Conservation (phyloP, 2,329 filamentous ascomycete genomes). For the Chrysoporthe deuterocubensis region DNA sequence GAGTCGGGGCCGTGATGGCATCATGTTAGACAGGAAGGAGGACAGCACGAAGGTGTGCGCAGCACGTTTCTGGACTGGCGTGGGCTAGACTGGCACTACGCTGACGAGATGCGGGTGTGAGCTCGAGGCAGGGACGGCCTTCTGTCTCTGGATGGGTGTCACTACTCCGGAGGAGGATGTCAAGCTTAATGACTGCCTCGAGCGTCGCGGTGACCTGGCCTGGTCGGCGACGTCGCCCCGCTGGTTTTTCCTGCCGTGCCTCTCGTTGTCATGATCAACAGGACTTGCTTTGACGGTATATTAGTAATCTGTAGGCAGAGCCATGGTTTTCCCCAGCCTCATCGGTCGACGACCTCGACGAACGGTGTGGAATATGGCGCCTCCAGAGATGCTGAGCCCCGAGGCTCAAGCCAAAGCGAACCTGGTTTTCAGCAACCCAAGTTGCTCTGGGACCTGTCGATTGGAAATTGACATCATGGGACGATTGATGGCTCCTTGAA, state of each 20-base stretch:
- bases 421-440: constrained; percentile 61
- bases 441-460: constrained; percentile 91
- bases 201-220: not conserved
- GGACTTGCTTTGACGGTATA: not conserved
- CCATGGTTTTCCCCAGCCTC: constrained; percentile 90
- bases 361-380: constrained; percentile 89
- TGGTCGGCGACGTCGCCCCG: not conserved
- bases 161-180: not conserved
- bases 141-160: not conserved
- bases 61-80: not conserved
- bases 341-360: constrained; percentile 86
- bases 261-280: not conserved
- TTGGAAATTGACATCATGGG: constrained; percentile 84
- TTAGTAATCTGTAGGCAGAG: constrained; percentile 59
- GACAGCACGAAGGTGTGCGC: not conserved
- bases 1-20: constrained; percentile 6
- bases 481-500: constrained; percentile 73
- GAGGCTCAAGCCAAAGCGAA: constrained; percentile 74
- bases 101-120: not conserved
- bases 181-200: constrained; percentile 35
- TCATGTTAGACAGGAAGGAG: not conserved
- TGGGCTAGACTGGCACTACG: not conserved
- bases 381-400: constrained; percentile 58
- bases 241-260: not conserved
- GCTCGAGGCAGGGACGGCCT: not conserved